phyloP scores from a whole-genome alignment of 768 basidiomycete species.

The Amylocystis lapponica region DNA sequence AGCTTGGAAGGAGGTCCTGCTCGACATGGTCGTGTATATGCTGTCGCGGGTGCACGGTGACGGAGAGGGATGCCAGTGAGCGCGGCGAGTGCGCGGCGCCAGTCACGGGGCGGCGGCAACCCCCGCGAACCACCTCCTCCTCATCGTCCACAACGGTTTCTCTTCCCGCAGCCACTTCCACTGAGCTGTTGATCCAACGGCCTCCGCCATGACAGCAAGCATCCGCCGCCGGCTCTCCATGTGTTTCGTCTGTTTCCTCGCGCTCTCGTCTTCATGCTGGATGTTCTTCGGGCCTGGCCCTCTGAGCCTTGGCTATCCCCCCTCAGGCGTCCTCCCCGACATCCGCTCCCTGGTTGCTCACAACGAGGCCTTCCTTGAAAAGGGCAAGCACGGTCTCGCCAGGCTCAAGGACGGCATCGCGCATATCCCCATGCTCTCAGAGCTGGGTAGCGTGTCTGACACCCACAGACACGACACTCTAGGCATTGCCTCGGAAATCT shows the following conservation, averaged over 20 bases:
- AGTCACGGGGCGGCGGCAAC: no score
- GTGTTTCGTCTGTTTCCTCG: not conserved
- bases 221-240: not conserved
- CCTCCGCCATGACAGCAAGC: no score
- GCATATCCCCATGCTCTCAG: not conserved
- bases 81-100: no score
- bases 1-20: slow-evolving; percentile 13
- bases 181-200: no score
- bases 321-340: not conserved
- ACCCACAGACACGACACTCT: slow-evolving; percentile 18
- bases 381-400: not conserved
- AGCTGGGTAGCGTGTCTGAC: not conserved
- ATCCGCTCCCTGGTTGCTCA: not conserved
- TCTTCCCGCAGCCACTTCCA: no score
- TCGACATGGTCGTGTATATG: no score
- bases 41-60: no score
- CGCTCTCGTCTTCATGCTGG: slow-evolving; percentile 3
- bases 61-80: no score
- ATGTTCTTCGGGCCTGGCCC: slow-evolving; percentile 3
- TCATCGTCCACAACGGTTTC: no score
- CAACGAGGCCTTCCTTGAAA: not conserved
- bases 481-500: slow-evolving; percentile 38
- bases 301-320: not conserved
- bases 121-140: no score
- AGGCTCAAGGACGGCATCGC: not conserved